Evolutionary conservation across 1,139 yeast genomes (phyloP), one percentile per base, ranked within the genome.

Genomic region (Geotrichum fermentans): DNA sequence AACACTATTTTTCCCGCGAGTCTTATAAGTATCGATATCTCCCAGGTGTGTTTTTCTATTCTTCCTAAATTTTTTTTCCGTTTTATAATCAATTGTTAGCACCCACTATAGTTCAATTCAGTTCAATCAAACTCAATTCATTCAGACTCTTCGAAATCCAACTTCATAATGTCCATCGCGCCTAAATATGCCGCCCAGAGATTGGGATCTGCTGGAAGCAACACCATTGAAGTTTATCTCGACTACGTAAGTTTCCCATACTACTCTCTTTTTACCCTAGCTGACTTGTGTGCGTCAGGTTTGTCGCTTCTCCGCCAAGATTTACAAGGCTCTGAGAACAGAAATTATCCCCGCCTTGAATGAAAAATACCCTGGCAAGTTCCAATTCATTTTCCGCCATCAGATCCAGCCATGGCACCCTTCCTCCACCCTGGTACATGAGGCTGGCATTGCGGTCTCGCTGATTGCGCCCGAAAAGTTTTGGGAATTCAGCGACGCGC

Each of bases 321-420:
- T 84, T 51, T 88, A 74, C 69, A 67, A 71, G 54, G 80, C 80
- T 50, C 65, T 86, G 55, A 71, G 74, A 54, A 63, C 70, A 13
- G 70, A 71, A 21, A 73, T 85, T 14, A 72, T 82, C 36, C 88
- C 89, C 4, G 56, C 65, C 34, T 66, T 82, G 47, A 73, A 78
- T 46, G 55, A 66, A 43, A 65, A 70, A 46, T 70, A 73, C 53
- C 79, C 82, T 0, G 74, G 73, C 47, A 64, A 73, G 54, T 78
- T 82, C 59, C 80, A 79, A 58, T 65, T 63, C 53, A 61, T 65
- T 38, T 65, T 64, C 62, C 74, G 82, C 55, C 82, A 84, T 58
- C 88, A 82, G 32, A 72, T 83, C 34, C 95, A 87, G 66, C 92
- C 94, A 56, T 87, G 95, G 95, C 96, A 87, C 63, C 82, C 92